Evolutionary conservation across 768 basidiomycete genomes (phyloP).

Genomic region (Mrakia frigida): DNA sequence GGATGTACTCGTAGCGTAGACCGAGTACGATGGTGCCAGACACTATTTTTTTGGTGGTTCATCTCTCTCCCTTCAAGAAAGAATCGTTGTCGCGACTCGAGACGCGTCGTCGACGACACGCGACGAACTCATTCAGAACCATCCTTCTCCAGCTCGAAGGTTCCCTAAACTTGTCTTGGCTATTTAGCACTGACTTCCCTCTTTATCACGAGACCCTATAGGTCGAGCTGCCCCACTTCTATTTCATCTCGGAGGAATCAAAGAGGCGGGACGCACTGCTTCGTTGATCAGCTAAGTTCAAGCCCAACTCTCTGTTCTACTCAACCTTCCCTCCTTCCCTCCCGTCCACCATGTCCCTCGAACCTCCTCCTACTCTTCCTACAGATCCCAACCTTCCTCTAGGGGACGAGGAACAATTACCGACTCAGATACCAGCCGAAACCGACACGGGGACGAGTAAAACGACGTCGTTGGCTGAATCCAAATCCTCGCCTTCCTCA

Average conservation of each 20-base stretch:
- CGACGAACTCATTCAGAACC: too few species aligned
- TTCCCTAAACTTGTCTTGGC: too few species aligned
- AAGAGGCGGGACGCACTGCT: neutral
- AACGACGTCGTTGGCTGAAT: neutral
- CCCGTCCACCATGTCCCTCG: neutral
- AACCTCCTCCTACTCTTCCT: neutral
- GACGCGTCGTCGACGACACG: too few species aligned
- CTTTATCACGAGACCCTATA: too few species aligned
- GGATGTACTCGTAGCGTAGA: constrained; percentile 14
- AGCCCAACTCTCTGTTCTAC: neutral
- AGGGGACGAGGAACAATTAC: neutral
- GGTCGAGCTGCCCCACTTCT: too few species aligned
- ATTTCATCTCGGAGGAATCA: too few species aligned
- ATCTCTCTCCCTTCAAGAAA: too few species aligned
- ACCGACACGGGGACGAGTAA: too few species aligned
- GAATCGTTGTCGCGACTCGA: too few species aligned
- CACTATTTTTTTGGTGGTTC: neutral
- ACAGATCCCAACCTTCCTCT: neutral
- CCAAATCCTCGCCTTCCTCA: neutral
- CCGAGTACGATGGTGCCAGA: neutral
- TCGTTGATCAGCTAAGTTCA: neutral
- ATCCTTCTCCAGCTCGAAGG: too few species aligned
- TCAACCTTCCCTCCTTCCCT: neutral
- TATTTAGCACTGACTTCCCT: too few species aligned
- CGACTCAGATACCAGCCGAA: neutral